These are phyloP conservation scores for Fusarium sp. DNA, from an alignment of 2,329 filamentous ascomycete species.

Conservation along the genomic window DNA sequence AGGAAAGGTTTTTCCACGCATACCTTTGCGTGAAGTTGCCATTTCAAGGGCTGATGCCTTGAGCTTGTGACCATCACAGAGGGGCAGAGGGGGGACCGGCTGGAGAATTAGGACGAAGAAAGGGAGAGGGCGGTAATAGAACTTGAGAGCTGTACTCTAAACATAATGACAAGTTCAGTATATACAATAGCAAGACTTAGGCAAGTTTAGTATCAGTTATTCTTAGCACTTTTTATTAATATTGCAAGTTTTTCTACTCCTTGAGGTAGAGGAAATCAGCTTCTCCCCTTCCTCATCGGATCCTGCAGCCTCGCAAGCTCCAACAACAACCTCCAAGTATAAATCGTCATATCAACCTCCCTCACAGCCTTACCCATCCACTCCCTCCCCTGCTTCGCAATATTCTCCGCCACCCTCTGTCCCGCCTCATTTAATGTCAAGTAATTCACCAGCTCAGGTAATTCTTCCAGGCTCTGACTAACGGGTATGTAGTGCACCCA, in stretches of 20 bases:
- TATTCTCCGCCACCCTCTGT: conserved; percentile 55
- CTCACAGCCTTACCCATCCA: conserved; percentile 66
- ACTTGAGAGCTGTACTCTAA: background rate
- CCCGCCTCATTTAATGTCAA: conserved; percentile 58
- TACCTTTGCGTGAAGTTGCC: too few species aligned
- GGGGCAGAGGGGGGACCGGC: background rate
- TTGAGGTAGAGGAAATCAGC: background rate
- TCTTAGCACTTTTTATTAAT: background rate
- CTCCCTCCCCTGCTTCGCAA: conserved; percentile 62
- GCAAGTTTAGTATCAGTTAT: background rate
- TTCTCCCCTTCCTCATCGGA: conserved; percentile 18
- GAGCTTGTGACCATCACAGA: too few species aligned
- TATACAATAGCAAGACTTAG: background rate
- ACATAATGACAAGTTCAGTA: too few species aligned
- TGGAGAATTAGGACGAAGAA: background rate
- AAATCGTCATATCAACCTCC: conserved; percentile 67
- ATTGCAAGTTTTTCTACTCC: background rate
- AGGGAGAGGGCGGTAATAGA: background rate
- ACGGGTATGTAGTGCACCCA: conserved; percentile 68
- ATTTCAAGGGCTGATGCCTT: too few species aligned
- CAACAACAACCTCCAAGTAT: conserved; percentile 68
- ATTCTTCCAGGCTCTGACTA: conserved; percentile 58
- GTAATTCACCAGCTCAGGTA: conserved; percentile 61
- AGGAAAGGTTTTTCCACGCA: too few species aligned
- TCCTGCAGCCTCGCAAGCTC: conserved; percentile 61